Evolutionary conservation across 2,329 filamentous ascomycete species (phyloP), one percentile per base, ranked within the genome.

Genomic region (Phialemonium atrogriseum): DNA sequence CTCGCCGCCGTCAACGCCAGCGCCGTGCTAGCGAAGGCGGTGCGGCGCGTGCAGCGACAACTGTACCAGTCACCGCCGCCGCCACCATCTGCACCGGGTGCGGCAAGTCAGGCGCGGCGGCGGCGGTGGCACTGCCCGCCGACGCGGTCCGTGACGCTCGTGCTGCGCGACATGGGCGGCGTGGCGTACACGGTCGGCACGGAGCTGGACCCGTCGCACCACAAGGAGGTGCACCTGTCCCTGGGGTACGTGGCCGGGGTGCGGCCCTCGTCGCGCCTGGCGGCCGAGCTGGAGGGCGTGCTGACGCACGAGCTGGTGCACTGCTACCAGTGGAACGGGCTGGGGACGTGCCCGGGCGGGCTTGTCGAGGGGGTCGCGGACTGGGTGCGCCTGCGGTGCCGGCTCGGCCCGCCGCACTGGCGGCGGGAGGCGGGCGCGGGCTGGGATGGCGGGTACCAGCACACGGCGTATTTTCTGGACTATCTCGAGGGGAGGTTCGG

Each of bases 271-370:
- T 44, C 58, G 9, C 66, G 68, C 29, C 58, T 60, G 10, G 41
- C 51, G 15, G 47, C 68, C 23, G 86, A 96, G 60, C 76, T 95
- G 37, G 61, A 73, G 12, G 91, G 91, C 24, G 87, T 96, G 1
- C 56, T 96, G 13, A 81, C 83, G 2, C 89, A 96, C 53, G 89
- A 96, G 59, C 79, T 95, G 39, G 89, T 96, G 10, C 91, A 96
- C 61, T 95, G 87, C 59, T 93, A 83, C 60, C 89, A 96, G 56
- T 82, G 84, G 58, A 80, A 85, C 45, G 81, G 68, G 2, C 62
- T 46, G 13, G 68, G 66, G 2, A 62, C 61, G 5, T 74, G 76
- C 25, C 82, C 82, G 0, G 80, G 80, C 1, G 91, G 91, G 0
- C 58, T 96, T 27, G 80, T 94, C 34, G 89, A 96, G 57, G 89